Evolutionary conservation across 345 rosid genomes (phyloP).

Genomic region (Combretum micranthum): DNA sequence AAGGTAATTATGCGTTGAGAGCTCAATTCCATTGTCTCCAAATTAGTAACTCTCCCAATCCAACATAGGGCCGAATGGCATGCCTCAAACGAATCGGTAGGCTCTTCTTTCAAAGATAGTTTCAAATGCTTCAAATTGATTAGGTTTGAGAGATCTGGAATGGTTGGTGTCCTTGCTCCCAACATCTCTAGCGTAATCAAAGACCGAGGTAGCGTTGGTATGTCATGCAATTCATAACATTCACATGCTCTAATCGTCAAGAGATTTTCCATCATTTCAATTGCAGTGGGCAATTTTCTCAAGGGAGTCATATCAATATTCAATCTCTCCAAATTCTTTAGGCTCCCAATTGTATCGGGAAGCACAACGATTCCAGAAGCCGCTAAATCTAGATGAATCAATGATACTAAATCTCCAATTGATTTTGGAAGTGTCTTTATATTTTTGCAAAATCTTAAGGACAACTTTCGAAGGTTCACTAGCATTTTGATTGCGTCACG

Average conservation of each 20-base stretch:
- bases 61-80: no score
- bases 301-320: not conserved
- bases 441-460: not conserved
- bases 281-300: not conserved
- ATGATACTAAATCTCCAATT: not conserved
- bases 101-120: no score
- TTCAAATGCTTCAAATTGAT: no score
- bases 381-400: not conserved
- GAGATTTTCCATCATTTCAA: not conserved
- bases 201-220: not conserved
- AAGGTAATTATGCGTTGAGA: no score
- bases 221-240: not conserved
- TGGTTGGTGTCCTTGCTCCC: not conserved
- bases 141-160: not conserved
- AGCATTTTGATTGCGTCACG: not conserved
- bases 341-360: not conserved
- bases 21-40: no score
- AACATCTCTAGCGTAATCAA: not conserved
- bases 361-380: not conserved
- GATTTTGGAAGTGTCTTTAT: not conserved
- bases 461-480: not conserved
- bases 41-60: no score
- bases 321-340: not conserved
- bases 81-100: no score
- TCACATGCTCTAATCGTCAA: not conserved